Evolutionary conservation across 139 green algal species (phyloP).

Genomic region (Chlorella sorokiniana): DNA sequence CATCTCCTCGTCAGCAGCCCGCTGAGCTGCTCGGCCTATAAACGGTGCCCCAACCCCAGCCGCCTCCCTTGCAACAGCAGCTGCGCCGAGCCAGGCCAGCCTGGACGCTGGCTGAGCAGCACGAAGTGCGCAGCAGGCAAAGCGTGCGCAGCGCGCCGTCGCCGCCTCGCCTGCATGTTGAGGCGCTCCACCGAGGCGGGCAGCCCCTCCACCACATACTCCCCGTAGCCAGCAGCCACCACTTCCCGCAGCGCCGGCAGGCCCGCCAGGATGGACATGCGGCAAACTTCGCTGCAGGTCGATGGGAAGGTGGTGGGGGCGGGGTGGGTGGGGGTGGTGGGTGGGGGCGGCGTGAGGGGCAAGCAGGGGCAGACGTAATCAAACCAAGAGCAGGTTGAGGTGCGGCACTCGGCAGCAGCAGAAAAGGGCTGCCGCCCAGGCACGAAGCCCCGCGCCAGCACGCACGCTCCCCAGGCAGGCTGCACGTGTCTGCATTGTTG

Average conservation of each 20-base stretch:
- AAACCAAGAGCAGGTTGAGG: background rate
- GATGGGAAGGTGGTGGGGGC: background rate
- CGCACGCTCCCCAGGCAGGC: too few species aligned
- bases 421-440: too few species aligned
- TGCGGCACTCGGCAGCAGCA: too few species aligned
- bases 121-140: background rate
- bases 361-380: too few species aligned
- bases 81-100: too few species aligned
- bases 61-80: too few species aligned
- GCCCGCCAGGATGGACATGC: background rate
- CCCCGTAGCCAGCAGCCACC: background rate
- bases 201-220: constrained; percentile 6
- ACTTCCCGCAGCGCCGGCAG: constrained; percentile 6
- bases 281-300: constrained; percentile 13
- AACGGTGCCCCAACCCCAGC: too few species aligned
- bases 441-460: too few species aligned
- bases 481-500: background rate
- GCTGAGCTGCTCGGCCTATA: too few species aligned
- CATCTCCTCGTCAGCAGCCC: too few species aligned
- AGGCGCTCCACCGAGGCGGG: constrained; percentile 12
- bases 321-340: background rate
- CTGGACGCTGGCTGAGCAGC: too few species aligned
- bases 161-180: background rate
- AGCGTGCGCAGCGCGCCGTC: background rate
- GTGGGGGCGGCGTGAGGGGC: background rate